These are phyloP conservation scores for Lepidium campestre DNA, from an alignment of 441 rosid genomes.

Conservation along the genomic window DNA sequence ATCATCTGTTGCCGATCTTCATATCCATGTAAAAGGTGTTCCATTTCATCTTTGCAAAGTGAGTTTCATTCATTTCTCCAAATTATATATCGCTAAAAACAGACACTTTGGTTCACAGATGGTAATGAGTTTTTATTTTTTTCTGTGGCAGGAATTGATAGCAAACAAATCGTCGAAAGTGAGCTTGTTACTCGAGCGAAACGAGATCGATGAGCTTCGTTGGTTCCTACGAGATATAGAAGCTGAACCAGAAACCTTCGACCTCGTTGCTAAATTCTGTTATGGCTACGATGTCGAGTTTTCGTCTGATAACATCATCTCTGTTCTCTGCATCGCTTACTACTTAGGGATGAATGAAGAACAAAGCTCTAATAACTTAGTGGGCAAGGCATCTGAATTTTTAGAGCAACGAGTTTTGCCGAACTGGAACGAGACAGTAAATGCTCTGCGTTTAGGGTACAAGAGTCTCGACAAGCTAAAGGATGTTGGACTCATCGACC, in stretches of 20 bases:
- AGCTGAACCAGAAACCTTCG: constrained; percentile 45
- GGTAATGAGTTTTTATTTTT: background rate
- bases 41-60: constrained; percentile 43
- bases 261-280: constrained; percentile 67
- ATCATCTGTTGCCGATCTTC: constrained; percentile 27
- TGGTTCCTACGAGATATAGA: constrained; percentile 42
- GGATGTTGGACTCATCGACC: constrained; percentile 43
- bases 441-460: constrained; percentile 39
- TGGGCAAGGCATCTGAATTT: constrained; percentile 43
- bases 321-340: constrained; percentile 51
- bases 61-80: constrained; percentile 20
- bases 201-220: constrained; percentile 27
- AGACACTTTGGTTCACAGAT: background rate
- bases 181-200: constrained; percentile 40
- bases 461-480: constrained; percentile 34
- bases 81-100: background rate
- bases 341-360: constrained; percentile 63
- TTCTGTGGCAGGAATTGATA: constrained; percentile 41
- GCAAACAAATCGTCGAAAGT: constrained; percentile 65
- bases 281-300: constrained; percentile 48
- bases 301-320: constrained; percentile 49
- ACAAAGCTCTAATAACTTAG: constrained; percentile 51
- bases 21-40: constrained; percentile 28
- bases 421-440: constrained; percentile 77
- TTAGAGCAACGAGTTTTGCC: constrained; percentile 47